Conservation (phyloP, 345 rosid species). For the Populus alba region DNA sequence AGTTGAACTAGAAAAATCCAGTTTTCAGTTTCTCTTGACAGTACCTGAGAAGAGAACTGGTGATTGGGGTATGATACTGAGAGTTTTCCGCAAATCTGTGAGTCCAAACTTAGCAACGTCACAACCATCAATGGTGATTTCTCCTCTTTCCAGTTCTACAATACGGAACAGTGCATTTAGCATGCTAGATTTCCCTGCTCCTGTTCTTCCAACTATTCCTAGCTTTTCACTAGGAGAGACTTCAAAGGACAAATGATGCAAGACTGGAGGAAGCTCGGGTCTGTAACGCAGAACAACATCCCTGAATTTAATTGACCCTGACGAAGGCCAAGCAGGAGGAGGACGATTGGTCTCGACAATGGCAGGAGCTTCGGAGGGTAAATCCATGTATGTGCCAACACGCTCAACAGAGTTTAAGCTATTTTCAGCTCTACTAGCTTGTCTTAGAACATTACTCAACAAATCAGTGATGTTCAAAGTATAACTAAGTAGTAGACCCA, state of each 20-base stretch:
- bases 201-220: slow-evolving; percentile 98
- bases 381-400: slow-evolving; percentile 63
- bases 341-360: slow-evolving; percentile 70
- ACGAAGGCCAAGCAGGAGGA: slow-evolving; percentile 95
- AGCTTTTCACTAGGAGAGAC: slow-evolving; percentile 88
- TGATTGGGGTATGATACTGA: slow-evolving; percentile 97
- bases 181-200: slow-evolving; percentile 99
- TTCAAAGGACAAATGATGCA: slow-evolving; percentile 70
- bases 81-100: slow-evolving; percentile 81
- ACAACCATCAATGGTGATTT: slow-evolving; percentile 77
- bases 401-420: slow-evolving; percentile 29
- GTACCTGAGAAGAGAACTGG: slow-evolving; percentile 98
- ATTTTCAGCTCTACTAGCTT: slow-evolving; percentile 13
- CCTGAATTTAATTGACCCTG: slow-evolving; percentile 73
- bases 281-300: slow-evolving; percentile 84
- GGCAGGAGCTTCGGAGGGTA: slow-evolving; percentile 73
- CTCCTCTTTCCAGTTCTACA: slow-evolving; percentile 88
- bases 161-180: slow-evolving; percentile 88
- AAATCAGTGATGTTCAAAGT: slow-evolving; percentile 6
- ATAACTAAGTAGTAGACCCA: slow-evolving; percentile 66
- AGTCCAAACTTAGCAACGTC: slow-evolving; percentile 79
- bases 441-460: slow-evolving; percentile 11
- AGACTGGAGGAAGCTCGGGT: slow-evolving; percentile 81
- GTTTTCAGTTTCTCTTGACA: background rate
- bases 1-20: background rate